These are phyloP conservation scores for Aphanocladium album DNA, from an alignment of 2,329 filamentous ascomycete genomes.

Conservation along the genomic window DNA sequence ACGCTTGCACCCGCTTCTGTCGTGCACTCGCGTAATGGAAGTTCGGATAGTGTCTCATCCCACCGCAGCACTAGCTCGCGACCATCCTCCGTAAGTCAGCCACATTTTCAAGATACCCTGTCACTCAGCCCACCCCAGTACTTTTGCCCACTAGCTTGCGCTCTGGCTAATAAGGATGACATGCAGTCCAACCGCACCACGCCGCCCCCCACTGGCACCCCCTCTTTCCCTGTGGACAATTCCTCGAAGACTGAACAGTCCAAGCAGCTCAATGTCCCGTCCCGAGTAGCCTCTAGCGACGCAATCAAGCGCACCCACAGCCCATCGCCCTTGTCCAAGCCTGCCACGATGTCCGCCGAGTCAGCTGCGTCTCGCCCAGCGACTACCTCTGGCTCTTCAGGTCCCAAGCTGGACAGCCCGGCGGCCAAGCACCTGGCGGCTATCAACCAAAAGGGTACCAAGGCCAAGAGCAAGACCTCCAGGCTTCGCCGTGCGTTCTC, in stretches of 20 bases:
- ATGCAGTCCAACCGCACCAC: conserved; percentile 57
- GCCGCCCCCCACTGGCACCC: conserved; percentile 48
- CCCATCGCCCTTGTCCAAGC: conserved; percentile 71
- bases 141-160: conserved; percentile 23
- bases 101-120: conserved; percentile 13
- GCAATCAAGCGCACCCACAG: conserved; percentile 59
- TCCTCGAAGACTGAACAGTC: conserved; percentile 47
- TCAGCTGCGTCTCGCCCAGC: conserved; percentile 38
- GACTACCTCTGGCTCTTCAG: conserved; percentile 27
- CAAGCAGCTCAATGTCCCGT: conserved; percentile 53
- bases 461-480: conserved; percentile 78
- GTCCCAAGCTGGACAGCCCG: conserved; percentile 51
- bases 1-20: conserved; percentile 26
- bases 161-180: conserved; percentile 44
- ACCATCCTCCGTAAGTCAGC: conserved; percentile 59
- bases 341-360: conserved; percentile 57
- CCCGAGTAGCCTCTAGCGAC: conserved; percentile 61
- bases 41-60: conserved; percentile 60
- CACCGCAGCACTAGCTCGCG: conserved; percentile 55
- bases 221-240: conserved; percentile 47
- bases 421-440: conserved; percentile 82
- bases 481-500: conserved; percentile 88
- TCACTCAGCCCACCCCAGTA: conserved; percentile 18
- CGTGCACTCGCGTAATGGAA: conserved; percentile 46
- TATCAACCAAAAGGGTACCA: conserved; percentile 75